A percentile compares a stretch with the other conserved stretches of the same genome.
Conservation (phyloP, 495 filamentous ascomycete genomes). For the Hypoxylon rickii region DNA sequence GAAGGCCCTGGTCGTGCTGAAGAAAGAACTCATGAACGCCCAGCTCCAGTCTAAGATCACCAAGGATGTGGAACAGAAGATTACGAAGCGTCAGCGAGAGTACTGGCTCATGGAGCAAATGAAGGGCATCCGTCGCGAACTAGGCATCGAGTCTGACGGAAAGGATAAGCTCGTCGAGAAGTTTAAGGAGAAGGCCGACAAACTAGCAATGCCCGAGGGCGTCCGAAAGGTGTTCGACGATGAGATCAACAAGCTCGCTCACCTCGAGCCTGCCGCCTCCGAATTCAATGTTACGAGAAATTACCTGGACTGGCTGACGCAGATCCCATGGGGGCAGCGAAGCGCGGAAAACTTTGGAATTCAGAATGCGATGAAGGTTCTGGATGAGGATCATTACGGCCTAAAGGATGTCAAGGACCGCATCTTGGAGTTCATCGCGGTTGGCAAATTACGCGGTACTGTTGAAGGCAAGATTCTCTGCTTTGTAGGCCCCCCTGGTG, state of each 20-base stretch:
- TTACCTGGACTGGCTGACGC: conserved; percentile 98
- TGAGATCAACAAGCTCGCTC: conserved; percentile 93
- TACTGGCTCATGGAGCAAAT: conserved; percentile 99
- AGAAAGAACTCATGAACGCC: conserved; percentile 97
- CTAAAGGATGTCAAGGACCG: conserved; percentile 99
- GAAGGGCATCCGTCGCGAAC: conserved; percentile 96
- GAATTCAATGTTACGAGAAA: conserved; percentile 99
- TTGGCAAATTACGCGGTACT: conserved; percentile 94
- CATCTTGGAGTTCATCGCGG: conserved; percentile 97
- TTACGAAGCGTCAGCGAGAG: conserved; percentile 95
- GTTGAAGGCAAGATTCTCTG: conserved; percentile 99
- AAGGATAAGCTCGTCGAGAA: conserved; percentile 98
- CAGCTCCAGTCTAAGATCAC: conserved; percentile 96
- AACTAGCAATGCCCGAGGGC: conserved; percentile 93
- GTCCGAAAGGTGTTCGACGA: conserved; percentile 98
- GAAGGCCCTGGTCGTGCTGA: conserved; percentile 88
- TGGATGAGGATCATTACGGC: conserved; percentile 97
- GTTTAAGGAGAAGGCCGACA: conserved; percentile 93
- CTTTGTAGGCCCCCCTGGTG: conserved; percentile 92
- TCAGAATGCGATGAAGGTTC: conserved; percentile 80
- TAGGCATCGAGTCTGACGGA: conserved; percentile 95
- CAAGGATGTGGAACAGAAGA: conserved; percentile 97
- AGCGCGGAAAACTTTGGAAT: conserved; percentile 97
- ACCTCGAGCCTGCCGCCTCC: conserved; percentile 91
- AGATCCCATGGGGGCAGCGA: conserved; percentile 96